phyloP scores from a whole-genome alignment of 1,284 basidiomycete genomes.

The Boletus holoroseus region DNA sequence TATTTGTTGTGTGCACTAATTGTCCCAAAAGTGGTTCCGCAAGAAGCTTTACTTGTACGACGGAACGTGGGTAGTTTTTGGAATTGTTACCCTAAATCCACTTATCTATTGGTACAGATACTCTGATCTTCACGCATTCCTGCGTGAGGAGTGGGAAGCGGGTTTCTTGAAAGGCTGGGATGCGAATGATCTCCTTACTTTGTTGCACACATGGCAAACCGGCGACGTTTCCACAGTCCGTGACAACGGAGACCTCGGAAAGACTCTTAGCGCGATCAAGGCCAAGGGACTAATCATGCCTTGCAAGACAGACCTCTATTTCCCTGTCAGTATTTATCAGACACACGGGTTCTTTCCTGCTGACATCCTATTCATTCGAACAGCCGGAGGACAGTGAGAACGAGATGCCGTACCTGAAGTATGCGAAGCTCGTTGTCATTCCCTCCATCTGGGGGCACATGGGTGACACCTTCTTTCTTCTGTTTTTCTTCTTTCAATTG shows the following conservation, averaged over 20 bases:
- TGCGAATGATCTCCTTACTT: conserved; percentile 38
- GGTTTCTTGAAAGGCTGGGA: conserved; percentile 46
- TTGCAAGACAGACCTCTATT: conserved; percentile 46
- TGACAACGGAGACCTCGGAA: conserved; percentile 17
- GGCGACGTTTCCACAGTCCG: conserved; percentile 23
- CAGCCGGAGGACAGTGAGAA: conserved; percentile 54
- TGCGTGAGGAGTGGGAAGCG: conserved; percentile 50
- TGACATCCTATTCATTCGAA: not conserved
- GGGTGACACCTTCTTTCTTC: conserved; percentile 31
- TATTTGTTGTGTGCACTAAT: not conserved
- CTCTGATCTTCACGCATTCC: conserved; percentile 45
- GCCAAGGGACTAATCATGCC: conserved; percentile 27
- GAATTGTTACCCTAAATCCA: conserved; percentile 18
- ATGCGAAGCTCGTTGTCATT: conserved; percentile 45
- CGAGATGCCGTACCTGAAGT: conserved; percentile 43
- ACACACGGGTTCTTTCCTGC: not conserved
- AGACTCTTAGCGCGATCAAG: conserved; percentile 20
- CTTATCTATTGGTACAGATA: conserved; percentile 31
- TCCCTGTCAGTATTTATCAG: conserved; percentile 37
- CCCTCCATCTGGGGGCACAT: conserved; percentile 56
- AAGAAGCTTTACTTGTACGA: conserved; percentile 42
- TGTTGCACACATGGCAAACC: conserved; percentile 23
- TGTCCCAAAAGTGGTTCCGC: conserved; percentile 47
- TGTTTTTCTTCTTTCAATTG: not conserved
- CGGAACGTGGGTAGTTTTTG: conserved; percentile 35